These are phyloP conservation scores for Fusarium incarnatum DNA, from an alignment of 2,329 filamentous ascomycete genomes.

Conservation along the genomic window DNA sequence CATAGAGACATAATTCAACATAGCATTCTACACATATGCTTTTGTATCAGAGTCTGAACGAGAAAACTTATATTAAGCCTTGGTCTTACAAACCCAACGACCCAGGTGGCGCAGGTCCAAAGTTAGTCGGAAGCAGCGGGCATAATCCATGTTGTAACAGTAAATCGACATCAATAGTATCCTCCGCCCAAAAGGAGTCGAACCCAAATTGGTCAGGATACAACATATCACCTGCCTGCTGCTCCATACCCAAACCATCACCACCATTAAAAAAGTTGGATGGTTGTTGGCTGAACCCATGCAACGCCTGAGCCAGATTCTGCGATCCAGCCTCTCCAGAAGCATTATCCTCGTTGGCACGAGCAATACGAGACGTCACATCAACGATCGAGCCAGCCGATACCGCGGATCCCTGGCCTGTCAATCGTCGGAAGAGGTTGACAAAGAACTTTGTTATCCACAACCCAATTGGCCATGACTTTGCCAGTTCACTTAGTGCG, in stretches of 20 bases:
- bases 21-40: not conserved
- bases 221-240: conserved; percentile 3
- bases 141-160: conserved; percentile 25
- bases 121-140: conserved; percentile 18
- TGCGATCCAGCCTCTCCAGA: not conserved
- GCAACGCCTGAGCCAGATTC: not conserved
- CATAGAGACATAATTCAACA: not conserved
- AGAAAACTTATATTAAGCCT: too few species aligned
- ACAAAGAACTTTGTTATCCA: conserved; percentile 38
- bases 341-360: not conserved
- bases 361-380: conserved; percentile 16
- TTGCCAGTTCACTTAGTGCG: conserved; percentile 32
- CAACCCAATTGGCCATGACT: conserved; percentile 35
- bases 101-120: conserved; percentile 1
- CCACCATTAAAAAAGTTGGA: not conserved
- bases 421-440: conserved; percentile 32
- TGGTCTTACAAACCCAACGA: not conserved
- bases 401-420: conserved; percentile 18
- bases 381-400: conserved; percentile 22
- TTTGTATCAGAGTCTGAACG: too few species aligned
- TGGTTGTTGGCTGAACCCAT: not conserved
- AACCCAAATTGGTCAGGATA: conserved; percentile 3
- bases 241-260: not conserved
- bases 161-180: conserved; percentile 27
- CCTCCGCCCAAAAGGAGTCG: conserved; percentile 24